Percentiles rank a stretch among this genome's conserved stretches.
Conservation (phyloP, 176 grass and related monocot genomes). For the Panicum miliaceum region DNA sequence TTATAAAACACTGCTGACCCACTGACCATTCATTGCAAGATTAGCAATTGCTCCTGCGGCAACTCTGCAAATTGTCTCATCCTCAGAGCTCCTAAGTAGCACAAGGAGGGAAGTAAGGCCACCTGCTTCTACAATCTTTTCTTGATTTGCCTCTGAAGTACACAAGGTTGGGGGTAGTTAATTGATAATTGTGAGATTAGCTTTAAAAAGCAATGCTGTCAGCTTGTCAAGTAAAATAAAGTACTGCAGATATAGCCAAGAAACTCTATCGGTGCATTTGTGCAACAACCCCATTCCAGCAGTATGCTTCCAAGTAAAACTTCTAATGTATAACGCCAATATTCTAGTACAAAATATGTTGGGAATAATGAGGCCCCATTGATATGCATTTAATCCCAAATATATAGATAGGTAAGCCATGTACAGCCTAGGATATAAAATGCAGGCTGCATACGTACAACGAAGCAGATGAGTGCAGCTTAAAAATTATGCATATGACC, state of each 20-base stretch:
- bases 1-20: slow-evolving; percentile 29
- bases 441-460: background rate
- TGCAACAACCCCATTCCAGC: background rate
- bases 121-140: slow-evolving; percentile 99
- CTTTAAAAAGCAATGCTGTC: background rate
- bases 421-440: background rate
- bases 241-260: background rate
- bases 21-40: slow-evolving; percentile 98
- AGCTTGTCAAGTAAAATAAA: slow-evolving; percentile 18
- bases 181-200: slow-evolving; percentile 21
- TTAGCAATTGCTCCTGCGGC: slow-evolving; percentile 99
- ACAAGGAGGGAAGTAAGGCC: slow-evolving; percentile 85
- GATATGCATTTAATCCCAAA: background rate
- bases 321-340: background rate
- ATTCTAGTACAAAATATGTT: background rate
- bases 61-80: slow-evolving; percentile 92
- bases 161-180: slow-evolving; percentile 36
- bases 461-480: background rate
- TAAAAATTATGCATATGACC: slow-evolving; percentile 7
- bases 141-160: slow-evolving; percentile 96
- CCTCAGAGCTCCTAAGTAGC: slow-evolving; percentile 93
- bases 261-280: background rate
- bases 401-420: background rate
- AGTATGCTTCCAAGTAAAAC: slow-evolving; percentile 16
- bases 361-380: background rate